Evolutionary conservation across 1,284 basidiomycete genomes (phyloP).

Genomic region (Leccinum pachyderme): DNA sequence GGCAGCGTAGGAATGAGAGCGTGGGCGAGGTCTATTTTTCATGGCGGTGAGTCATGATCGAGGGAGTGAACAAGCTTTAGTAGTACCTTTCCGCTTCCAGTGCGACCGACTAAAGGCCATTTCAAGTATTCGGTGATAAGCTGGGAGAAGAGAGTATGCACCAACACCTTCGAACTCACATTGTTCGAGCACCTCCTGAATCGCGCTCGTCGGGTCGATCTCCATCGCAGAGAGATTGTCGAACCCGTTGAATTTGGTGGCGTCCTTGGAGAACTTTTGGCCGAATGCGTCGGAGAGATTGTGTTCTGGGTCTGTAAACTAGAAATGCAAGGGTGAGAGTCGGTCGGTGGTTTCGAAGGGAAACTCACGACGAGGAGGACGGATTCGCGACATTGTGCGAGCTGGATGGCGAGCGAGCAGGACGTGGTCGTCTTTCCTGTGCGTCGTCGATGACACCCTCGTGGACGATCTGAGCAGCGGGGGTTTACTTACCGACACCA

Average conservation of each 20-base stretch:
- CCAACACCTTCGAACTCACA: conserved; percentile 40
- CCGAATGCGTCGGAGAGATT: conserved; percentile 99
- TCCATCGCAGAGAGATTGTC: conserved; percentile 98
- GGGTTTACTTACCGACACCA: conserved; percentile 63
- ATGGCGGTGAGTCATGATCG: neutral
- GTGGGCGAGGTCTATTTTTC: conserved; percentile 45
- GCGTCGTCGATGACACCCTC: conserved; percentile 1
- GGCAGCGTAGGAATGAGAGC: conserved; percentile 51
- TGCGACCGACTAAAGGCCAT: conserved; percentile 13
- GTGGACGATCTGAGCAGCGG: neutral
- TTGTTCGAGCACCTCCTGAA: conserved; percentile 99
- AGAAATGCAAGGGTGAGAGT: neutral
- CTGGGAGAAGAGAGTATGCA: neutral
- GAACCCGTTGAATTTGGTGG: conserved; percentile 98
- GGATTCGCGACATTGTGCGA: conserved; percentile 83
- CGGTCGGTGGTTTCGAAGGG: neutral
- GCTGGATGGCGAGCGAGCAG: conserved; percentile 93
- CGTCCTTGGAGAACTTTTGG: conserved; percentile 99
- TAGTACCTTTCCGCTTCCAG: conserved; percentile 14
- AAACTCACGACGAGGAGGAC: conserved; percentile 89
- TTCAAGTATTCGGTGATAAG: neutral
- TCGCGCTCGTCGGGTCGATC: conserved; percentile 95
- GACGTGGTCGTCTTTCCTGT: conserved; percentile 94
- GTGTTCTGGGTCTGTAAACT: conserved; percentile 99
- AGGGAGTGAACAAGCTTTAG: neutral